Base-by-base conservation (phyloP, 345 rosid genomes). In the Viola odorata region DNA sequence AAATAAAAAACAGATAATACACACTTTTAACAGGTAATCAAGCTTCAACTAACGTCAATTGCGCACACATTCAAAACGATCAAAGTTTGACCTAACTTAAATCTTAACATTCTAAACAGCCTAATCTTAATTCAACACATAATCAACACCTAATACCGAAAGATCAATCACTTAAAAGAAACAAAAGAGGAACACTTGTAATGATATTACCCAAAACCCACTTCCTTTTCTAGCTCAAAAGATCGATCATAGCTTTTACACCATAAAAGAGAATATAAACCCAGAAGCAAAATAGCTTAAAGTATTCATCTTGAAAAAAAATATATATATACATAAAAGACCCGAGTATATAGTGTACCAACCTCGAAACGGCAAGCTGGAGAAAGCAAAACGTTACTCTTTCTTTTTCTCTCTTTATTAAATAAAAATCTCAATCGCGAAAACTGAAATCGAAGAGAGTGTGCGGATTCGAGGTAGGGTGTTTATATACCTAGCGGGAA, bases 401-500 rank as follows among this genome's bases (percentile, higher is more conserved):
- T 23, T 58, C 14, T 6, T 66, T 58, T 57, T 52, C 37, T 44
- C 32, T 57, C 41, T 60, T 47, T n/a, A 23, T 23, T 23, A 23
- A 0, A 23, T 7, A 7, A 72, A 69, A 64, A 69, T 54, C 44
- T 42, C 32, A 23, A 23, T 23, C 32, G 32, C 32, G 32, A 23
- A 66, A 67, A 63, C 40, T 7, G 61, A 61, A 58, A 55, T 38
- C 45, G 38, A 45, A 55, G 61, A 56, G 60, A 45, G 47, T 53
- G 58, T 41, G 44, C 13, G 4, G 0, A 49, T 8, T 47, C 39
- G 63, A 77, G 75, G 63, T 38, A 61, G 72, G 74, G 67, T 53
- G 71, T 36, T 66, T 78, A 61, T 77, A 76, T 82, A 70, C 58
- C 77, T 63, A 84, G 84, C 85, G 89, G 84, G 84, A 74, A 75